Percentiles rank a stretch among this genome's conserved stretches.
Conservation (phyloP, 768 basidiomycete species). For the Inosperma sp. region DNA sequence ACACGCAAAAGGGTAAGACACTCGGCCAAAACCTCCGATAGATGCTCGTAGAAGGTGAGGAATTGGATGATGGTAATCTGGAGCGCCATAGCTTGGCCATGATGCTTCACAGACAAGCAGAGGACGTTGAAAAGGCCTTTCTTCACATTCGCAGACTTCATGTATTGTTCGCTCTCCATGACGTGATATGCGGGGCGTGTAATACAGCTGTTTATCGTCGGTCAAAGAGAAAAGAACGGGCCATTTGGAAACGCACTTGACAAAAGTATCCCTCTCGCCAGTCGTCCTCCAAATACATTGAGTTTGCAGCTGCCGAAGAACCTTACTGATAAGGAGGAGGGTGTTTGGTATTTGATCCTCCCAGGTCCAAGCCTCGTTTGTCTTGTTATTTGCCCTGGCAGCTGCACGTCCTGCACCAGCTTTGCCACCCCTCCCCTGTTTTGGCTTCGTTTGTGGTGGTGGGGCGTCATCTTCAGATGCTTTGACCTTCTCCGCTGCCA, state of each 20-base stretch:
- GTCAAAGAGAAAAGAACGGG: neutral
- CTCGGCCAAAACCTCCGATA: conserved; percentile 93
- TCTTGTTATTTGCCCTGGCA: conserved; percentile 37
- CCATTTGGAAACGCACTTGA: conserved; percentile 52
- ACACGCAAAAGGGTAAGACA: conserved; percentile 72
- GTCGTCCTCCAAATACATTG: conserved; percentile 89
- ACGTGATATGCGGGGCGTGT: conserved; percentile 85
- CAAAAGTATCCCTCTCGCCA: conserved; percentile 79
- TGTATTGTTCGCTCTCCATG: conserved; percentile 79
- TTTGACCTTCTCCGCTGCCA: conserved; percentile 74
- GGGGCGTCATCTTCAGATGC: conserved; percentile 43
- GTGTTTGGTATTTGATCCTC: conserved; percentile 65
- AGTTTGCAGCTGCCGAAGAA: conserved; percentile 54
- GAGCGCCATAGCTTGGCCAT: conserved; percentile 76
- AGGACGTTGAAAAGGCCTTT: conserved; percentile 82
- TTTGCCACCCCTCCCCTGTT: conserved; percentile 60
- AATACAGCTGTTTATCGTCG: conserved; percentile 57
- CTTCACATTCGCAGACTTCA: conserved; percentile 73
- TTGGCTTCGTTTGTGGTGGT: conserved; percentile 44
- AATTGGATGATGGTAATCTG: conserved; percentile 90
- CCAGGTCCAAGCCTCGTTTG: conserved; percentile 66
- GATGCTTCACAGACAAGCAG: conserved; percentile 88
- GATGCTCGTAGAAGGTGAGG: conserved; percentile 91
- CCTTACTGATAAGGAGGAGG: conserved; percentile 66
- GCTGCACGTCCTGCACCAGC: conserved; percentile 31